Conservation (phyloP, 352 stramenopile species). For the Pythium vanterpoolii region DNA sequence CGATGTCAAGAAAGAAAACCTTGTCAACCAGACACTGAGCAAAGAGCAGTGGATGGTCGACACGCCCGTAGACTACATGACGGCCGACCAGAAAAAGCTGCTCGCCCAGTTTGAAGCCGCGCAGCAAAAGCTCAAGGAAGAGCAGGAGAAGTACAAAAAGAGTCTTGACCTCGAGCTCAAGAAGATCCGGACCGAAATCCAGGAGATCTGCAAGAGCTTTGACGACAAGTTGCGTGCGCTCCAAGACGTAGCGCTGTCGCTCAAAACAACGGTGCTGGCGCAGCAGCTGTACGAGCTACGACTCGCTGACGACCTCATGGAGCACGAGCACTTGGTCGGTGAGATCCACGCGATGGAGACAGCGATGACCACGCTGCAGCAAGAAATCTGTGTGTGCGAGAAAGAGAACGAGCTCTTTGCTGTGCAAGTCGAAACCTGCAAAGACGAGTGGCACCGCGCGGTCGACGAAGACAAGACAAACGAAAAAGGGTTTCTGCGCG, state of each 20-base stretch:
- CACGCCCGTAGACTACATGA: constrained; percentile 51
- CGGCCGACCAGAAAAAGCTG: constrained; percentile 57
- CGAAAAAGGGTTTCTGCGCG: constrained; percentile 58
- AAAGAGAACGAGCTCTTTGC: constrained; percentile 50
- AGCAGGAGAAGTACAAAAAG: constrained; percentile 91
- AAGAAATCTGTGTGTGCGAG: constrained; percentile 23
- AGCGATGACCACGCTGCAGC: constrained; percentile 4
- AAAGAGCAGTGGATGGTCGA: constrained; percentile 90
- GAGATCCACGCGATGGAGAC: constrained; percentile 33
- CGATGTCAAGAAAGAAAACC: constrained; percentile 83
- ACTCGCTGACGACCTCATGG: constrained; percentile 18
- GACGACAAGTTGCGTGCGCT: constrained; percentile 80
- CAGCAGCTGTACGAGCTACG: constrained; percentile 49
- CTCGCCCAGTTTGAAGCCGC: constrained; percentile 42
- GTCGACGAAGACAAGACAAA: constrained; percentile 67
- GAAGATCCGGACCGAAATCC: constrained; percentile 62
- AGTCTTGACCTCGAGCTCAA: constrained; percentile 79
- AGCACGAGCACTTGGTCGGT: constrained; percentile 46
- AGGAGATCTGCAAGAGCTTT: constrained; percentile 76
- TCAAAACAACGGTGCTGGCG: constrained; percentile 28
- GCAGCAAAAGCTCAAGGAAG: constrained; percentile 70
- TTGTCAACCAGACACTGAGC: constrained; percentile 53
- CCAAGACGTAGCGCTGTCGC: constrained; percentile 17
- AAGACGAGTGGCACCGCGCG: constrained; percentile 61
- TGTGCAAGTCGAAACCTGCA: constrained; percentile 44